Conservation (phyloP, 345 rosid species). For the Corymbia maculata region DNA sequence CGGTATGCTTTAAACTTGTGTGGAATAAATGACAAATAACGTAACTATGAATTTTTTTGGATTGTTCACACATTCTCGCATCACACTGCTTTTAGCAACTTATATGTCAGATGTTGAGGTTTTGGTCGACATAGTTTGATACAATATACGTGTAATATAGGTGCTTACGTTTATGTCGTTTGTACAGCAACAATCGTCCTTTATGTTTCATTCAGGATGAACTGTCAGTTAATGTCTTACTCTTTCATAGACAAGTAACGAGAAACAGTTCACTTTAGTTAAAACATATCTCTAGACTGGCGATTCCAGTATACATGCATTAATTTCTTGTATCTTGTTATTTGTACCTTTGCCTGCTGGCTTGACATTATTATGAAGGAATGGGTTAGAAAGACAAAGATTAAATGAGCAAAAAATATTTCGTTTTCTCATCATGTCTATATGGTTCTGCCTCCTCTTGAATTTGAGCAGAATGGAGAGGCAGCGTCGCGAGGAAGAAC, state of each 20-base stretch:
- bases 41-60: not conserved
- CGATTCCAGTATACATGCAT: not conserved
- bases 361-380: not conserved
- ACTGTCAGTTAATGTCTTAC: not conserved
- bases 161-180: not conserved
- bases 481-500: conserved; percentile 95
- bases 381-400: not conserved
- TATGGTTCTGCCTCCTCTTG: not conserved
- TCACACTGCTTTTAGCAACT: not conserved
- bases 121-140: not conserved
- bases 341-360: not conserved
- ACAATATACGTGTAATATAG: not conserved
- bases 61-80: not conserved
- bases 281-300: not conserved
- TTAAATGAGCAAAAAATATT: not conserved
- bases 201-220: not conserved
- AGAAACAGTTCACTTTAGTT: not conserved
- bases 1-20: conserved; percentile 33
- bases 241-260: not conserved
- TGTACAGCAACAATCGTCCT: not conserved
- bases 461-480: conserved; percentile 66
- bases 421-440: not conserved
- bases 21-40: not conserved
- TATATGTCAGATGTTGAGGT: not conserved
- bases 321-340: not conserved